Evolutionary conservation across 164 flowering plant genomes (phyloP), one percentile per base, ranked within the genome.

Genomic region (Cinnamomum micranthum): DNA sequence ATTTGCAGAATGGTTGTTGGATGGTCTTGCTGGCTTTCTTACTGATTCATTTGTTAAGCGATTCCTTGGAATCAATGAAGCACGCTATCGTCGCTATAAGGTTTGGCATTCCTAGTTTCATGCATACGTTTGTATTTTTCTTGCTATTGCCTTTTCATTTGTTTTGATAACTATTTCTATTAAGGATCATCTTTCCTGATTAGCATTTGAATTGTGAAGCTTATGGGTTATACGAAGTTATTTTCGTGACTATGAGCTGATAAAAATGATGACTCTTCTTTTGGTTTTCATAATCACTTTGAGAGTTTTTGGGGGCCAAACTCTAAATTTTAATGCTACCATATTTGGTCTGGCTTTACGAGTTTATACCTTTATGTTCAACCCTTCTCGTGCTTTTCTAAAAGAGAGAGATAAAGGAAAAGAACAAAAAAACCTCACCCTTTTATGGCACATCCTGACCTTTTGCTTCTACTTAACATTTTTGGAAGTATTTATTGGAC

Each of bases 31-130:
- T 80, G 89, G 90, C 68, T 93, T 88, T 80, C 83, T 95, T 75
- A 87, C 95, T 20, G 98, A 95, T 80, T 80, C 86, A 47, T 95
- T 86, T 76, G 84, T 90, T 71, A 93, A 93, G 86, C 80, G 87
- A 68, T 87, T 85, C 80, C 87, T 95, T 74, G 99, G 99, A 80
- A 93, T 91, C 81, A 95, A 93, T 81, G 99, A 95, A 82, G 99
- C 98, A 47, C 92, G 97, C 2, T 95, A 91, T 77, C 87, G 91
- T 63, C 87, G 98, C 74, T 94, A 87, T 81, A 95, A 95, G 98
- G 99, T 95, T 72, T 82, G 85, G 35, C 68, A 73, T 72, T 70
- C 67, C 28, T 65, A 72, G 11, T 22, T 22, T 22, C 23, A n/a
- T 64, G 31, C 28, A 10, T n/a, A 20, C 3, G 1, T 64, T 64